Evolutionary conservation across 192 early-diverging fungal species (phyloP).

Genomic region (Gryganskiella cystojenkinii): DNA sequence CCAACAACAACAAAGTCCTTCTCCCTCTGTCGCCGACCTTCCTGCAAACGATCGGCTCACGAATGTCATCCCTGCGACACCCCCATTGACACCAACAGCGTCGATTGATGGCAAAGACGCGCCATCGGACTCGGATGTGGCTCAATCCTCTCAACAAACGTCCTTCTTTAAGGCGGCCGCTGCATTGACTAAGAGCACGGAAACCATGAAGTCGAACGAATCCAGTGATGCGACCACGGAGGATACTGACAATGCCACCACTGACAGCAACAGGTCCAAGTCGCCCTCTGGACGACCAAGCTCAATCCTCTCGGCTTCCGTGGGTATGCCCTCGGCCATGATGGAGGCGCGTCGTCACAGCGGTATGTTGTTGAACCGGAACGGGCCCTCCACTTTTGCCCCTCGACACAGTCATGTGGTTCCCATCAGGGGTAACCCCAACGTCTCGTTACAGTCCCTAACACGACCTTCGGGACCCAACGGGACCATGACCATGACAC

Average conservation of each 20-base stretch:
- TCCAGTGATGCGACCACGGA: too few relatives aligned
- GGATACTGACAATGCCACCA: neutral
- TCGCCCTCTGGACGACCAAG: too few relatives aligned
- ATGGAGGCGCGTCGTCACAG: slow-evolving; percentile 49
- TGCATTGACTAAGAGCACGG: neutral
- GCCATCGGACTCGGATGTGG: slow-evolving; percentile 39
- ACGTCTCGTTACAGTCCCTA: slow-evolving; percentile 38
- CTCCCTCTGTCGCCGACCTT: neutral
- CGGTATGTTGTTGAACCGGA: slow-evolving; percentile 11
- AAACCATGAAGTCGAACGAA: neutral
- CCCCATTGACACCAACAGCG: slow-evolving; percentile 42
- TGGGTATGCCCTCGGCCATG: slow-evolving; percentile 43
- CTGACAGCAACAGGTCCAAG: too few relatives aligned
- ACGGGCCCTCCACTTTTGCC: slow-evolving; percentile 9
- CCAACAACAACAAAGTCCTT: slow-evolving; percentile 4
- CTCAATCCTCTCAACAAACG: slow-evolving; percentile 17
- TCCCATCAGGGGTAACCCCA: slow-evolving; percentile 45
- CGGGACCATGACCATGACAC: neutral
- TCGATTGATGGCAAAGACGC: slow-evolving; percentile 33
- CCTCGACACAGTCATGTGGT: slow-evolving; percentile 40
- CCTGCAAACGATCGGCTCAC: too few relatives aligned
- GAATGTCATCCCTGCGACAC: slow-evolving; percentile 10
- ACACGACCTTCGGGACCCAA: slow-evolving; percentile 32
- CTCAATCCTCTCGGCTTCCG: slow-evolving; percentile 26
- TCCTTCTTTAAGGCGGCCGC: slow-evolving; percentile 3